phyloP scores from a whole-genome alignment of 1,284 basidiomycete species.

The Meira miltonrushii region DNA sequence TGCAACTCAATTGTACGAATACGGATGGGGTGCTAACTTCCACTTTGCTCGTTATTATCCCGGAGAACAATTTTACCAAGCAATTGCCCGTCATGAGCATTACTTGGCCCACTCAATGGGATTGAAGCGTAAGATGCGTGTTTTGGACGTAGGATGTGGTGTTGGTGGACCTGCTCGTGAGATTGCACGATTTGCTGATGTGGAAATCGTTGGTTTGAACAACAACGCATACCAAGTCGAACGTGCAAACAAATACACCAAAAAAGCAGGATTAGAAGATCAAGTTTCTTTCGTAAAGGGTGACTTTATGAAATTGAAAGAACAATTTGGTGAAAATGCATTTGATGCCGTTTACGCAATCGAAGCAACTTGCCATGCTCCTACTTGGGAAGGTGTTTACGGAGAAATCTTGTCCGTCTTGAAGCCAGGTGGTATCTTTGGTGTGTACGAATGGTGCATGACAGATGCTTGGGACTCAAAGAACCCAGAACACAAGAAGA shows the following conservation, averaged over 20 bases:
- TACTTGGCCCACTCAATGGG: slow-evolving; percentile 69
- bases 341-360: slow-evolving; percentile 99
- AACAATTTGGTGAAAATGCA: slow-evolving; percentile 85
- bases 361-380: slow-evolving; percentile 95
- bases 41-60: slow-evolving; percentile 98
- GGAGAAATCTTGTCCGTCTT: slow-evolving; percentile 87
- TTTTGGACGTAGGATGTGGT: slow-evolving; percentile 96
- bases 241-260: slow-evolving; percentile 78
- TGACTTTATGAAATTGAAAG: slow-evolving; percentile 90
- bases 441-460: slow-evolving; percentile 99
- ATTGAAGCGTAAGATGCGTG: slow-evolving; percentile 76
- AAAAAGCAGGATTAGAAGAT: slow-evolving; percentile 68
- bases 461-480: slow-evolving; percentile 87
- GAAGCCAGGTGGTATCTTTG: slow-evolving; percentile 93
- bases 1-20: slow-evolving; percentile 94
- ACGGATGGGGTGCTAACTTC: slow-evolving; percentile 87
- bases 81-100: slow-evolving; percentile 91
- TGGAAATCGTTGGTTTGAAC: slow-evolving; percentile 80
- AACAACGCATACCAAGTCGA: slow-evolving; percentile 95
- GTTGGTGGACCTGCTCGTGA: slow-evolving; percentile 94
- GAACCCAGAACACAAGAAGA: slow-evolving; percentile 79
- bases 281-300: slow-evolving; percentile 64
- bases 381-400: slow-evolving; percentile 91
- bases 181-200: slow-evolving; percentile 86
- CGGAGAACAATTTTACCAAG: slow-evolving; percentile 79